A percentile compares a stretch with the other conserved stretches of the same genome.
These are phyloP conservation scores for Fusarium sp. DNA, from an alignment of 2,329 filamentous ascomycete genomes.

Conservation along the genomic window DNA sequence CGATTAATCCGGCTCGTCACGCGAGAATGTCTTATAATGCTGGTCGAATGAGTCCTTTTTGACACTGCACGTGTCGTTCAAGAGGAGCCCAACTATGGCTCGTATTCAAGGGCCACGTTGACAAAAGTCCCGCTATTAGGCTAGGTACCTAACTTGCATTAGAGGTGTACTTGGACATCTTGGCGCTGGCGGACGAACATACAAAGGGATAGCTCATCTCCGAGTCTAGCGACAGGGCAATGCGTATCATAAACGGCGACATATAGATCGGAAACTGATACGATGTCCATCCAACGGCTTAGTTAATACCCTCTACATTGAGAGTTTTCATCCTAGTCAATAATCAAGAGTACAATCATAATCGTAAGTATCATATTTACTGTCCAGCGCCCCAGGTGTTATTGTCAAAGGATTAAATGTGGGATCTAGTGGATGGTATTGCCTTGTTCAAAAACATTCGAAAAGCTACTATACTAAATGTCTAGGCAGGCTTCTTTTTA, in stretches of 20 bases:
- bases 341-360: not conserved
- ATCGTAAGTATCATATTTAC: not conserved
- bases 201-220: conserved; percentile 19
- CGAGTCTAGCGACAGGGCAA: not conserved
- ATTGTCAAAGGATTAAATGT: not conserved
- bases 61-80: conserved; percentile 14
- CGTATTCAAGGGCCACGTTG: not conserved
- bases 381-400: not conserved
- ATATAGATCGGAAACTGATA: not conserved
- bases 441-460: not conserved
- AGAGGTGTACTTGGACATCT: not conserved
- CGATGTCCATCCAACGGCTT: not conserved
- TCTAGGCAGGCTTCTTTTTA: not conserved
- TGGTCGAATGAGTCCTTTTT: conserved; percentile 19
- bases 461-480: not conserved
- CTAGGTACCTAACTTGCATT: not conserved
- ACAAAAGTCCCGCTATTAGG: not conserved
- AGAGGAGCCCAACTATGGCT: not conserved
- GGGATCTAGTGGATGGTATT: not conserved
- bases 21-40: not conserved
- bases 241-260: not conserved
- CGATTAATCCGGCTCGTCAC: not conserved
- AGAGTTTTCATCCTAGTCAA: not conserved
- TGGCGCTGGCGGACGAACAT: not conserved
- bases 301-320: not conserved